These are phyloP conservation scores for Coemansia aciculifera DNA, from an alignment of 192 early-diverging fungal species.

Conservation along the genomic window DNA sequence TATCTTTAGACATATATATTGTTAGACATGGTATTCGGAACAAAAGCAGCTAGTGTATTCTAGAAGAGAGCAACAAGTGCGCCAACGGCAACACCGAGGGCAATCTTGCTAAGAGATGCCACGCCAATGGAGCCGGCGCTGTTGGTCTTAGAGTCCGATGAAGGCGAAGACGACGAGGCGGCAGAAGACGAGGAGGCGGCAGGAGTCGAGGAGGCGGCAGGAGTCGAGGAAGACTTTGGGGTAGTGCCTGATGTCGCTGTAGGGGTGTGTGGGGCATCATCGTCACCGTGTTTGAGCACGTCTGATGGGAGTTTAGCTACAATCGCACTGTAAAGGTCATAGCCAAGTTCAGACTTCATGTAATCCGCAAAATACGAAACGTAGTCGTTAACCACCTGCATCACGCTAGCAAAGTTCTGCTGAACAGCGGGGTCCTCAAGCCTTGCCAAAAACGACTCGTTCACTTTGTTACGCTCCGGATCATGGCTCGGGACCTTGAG, in stretches of 20 bases:
- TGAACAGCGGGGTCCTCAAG: neutral
- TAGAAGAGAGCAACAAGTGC: neutral
- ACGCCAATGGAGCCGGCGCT: neutral
- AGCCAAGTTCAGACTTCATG: neutral
- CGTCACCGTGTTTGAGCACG: neutral
- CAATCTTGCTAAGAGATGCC: neutral
- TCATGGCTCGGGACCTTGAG: neutral
- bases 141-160: neutral
- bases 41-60: neutral
- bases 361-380: neutral
- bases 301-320: neutral
- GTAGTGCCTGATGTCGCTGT: neutral
- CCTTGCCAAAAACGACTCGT: neutral
- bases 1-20: no score
- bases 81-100: neutral
- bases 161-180: neutral
- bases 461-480: neutral
- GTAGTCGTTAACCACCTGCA: neutral
- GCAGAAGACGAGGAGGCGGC: no score
- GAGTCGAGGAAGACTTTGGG: neutral
- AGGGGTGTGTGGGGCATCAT: neutral
- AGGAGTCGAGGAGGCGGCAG: neutral
- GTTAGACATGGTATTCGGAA: no score
- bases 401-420: neutral
- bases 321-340: neutral